Percentiles rank a stretch among this genome's conserved stretches.
Evolutionary conservation across 2,329 filamentous ascomycete genomes (phyloP).

Genomic region (Penicillium sp.): DNA sequence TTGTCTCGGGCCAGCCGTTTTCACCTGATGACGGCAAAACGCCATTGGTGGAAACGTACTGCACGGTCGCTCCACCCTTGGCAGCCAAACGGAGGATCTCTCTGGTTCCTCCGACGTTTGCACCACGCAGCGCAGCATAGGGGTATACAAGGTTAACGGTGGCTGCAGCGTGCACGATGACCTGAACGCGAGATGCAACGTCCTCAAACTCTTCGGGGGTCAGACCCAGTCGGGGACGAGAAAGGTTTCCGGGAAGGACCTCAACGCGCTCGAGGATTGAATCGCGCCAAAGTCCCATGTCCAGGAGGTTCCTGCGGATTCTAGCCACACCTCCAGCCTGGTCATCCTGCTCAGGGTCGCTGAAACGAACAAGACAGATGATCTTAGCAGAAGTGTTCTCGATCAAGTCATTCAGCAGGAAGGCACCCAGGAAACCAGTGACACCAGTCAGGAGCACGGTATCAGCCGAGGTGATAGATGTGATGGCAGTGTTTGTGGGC

Average conservation of each 20-base stretch:
- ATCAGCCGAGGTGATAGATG: conserved; percentile 64
- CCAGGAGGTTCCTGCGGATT: conserved; percentile 74
- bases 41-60: conserved; percentile 79
- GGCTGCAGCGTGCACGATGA: conserved; percentile 76
- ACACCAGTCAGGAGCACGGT: conserved; percentile 73
- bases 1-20: conserved; percentile 70
- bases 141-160: conserved; percentile 81
- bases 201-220: conserved; percentile 65
- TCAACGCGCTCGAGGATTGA: conserved; percentile 76
- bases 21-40: conserved; percentile 68
- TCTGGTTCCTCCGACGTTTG: conserved; percentile 77
- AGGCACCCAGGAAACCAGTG: conserved; percentile 75
- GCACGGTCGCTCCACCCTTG: conserved; percentile 68
- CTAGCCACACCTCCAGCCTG: conserved; percentile 69
- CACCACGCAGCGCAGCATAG: conserved; percentile 71
- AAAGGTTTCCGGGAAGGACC: conserved; percentile 72
- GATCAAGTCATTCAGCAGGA: conserved; percentile 69
- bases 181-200: conserved; percentile 66
- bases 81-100: conserved; percentile 73
- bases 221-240: conserved; percentile 68
- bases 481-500: conserved; percentile 56
- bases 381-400: conserved; percentile 69
- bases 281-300: conserved; percentile 75
- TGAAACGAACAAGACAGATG: conserved; percentile 73
- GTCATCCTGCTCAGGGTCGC: conserved; percentile 66